Evolutionary conservation across 768 basidiomycete genomes (phyloP), one percentile per base, ranked within the genome.

Genomic region (Tulasnella sp.): DNA sequence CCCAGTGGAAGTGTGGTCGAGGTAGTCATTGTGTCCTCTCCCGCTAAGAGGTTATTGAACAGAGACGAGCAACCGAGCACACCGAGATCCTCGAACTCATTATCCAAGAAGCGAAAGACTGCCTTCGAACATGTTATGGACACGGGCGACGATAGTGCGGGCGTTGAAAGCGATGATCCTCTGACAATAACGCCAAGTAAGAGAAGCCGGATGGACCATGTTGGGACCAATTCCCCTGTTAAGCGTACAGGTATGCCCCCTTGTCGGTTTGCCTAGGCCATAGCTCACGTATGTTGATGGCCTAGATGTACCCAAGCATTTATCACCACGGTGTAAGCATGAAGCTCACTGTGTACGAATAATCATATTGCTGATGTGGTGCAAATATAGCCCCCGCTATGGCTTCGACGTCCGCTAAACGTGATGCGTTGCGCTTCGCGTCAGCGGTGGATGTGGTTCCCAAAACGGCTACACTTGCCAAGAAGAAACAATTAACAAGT

Each of bases 151-250:
- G 42, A 43, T 13, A 53, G 52, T 34, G 38, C 32, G 24, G 52
- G 52, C 52, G 8, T 56, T 5, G 55, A 56, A 26, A 56, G 55
- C 24, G 55, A 56, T 43, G 55, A 56, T 21, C 55, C 55, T 13
- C 26, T 44, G 44, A 38, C 29, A n/a, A 10, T 56, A 27, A 56
- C 55, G 11, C 55, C 55, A 17, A 38, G 55, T 38, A 56, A 56
- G 29, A 38, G 55, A 21, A 43, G 27, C 24, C 41, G 55, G 21
- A 43, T 23, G 15, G 42, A 56, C 5, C 15, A 43, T 15, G 13
- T 24, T 15, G 13, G 9, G 4, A 19, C 41, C 44, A 26, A 27
- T 19, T 4, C n/a, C 24, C 7, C 27, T 15, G 21, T 45, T 21
- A 38, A 4, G 2, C 24, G 2, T 2, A 44, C 19, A 43, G 43